Evolutionary conservation across 192 early-diverging fungal genomes (phyloP).

Genomic region (Podila verticillata): DNA sequence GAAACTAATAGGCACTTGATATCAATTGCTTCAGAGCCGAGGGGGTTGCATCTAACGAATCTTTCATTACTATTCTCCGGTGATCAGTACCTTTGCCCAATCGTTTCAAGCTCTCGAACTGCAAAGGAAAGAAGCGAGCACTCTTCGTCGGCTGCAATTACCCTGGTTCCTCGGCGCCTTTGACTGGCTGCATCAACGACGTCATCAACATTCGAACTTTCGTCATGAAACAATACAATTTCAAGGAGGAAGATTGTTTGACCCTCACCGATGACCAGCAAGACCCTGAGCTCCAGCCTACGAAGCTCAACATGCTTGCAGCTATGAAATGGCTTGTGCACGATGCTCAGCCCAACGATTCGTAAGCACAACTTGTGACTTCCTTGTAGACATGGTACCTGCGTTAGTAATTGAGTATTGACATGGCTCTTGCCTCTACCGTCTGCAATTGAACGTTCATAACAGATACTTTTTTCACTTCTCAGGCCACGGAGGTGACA

Average conservation of each 20-base stretch:
- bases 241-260: constrained; percentile 75
- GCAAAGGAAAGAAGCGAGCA: constrained; percentile 78
- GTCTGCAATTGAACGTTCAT: background rate
- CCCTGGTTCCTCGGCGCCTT: constrained; percentile 64
- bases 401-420: background rate
- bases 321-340: constrained; percentile 83
- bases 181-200: constrained; percentile 84
- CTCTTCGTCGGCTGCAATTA: constrained; percentile 97
- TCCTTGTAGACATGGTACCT: background rate
- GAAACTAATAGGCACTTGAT: background rate
- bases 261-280: constrained; percentile 82
- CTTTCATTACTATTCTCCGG: too few relatives aligned
- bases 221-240: constrained; percentile 68
- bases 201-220: constrained; percentile 80
- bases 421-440: background rate
- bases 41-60: too few relatives aligned
- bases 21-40: too few relatives aligned
- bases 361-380: constrained; percentile 41
- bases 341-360: constrained; percentile 79
- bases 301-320: constrained; percentile 73
- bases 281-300: constrained; percentile 71
- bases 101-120: constrained; percentile 61
- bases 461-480: constrained; percentile 81
- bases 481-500: constrained; percentile 76
- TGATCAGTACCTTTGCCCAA: background rate